phyloP scores from a whole-genome alignment of 176 grass and related monocot species.

The Panicum miliaceum region DNA sequence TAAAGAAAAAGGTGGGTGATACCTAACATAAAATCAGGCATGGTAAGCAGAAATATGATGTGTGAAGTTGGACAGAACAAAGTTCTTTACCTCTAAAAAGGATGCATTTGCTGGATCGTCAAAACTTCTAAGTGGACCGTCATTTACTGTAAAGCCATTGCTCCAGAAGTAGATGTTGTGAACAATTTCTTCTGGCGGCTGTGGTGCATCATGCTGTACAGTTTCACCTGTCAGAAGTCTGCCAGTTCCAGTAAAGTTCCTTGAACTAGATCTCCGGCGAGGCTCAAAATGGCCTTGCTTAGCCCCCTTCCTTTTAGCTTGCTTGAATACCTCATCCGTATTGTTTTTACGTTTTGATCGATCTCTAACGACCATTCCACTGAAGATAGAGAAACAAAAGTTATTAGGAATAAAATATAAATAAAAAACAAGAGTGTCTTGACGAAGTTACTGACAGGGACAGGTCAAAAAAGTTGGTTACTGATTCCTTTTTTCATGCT shows the following conservation, averaged over 20 bases:
- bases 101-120: conserved; percentile 82
- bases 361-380: conserved; percentile 84
- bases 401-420: background rate
- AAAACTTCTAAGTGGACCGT: conserved; percentile 86
- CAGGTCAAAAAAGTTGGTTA: background rate
- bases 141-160: conserved; percentile 88
- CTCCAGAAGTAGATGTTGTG: conserved; percentile 85
- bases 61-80: conserved; percentile 27
- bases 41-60: conserved; percentile 16
- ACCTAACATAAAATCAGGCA: background rate
- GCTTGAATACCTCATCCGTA: conserved; percentile 61
- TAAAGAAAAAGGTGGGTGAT: conserved; percentile 3
- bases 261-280: conserved; percentile 57
- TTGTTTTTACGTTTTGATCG: conserved; percentile 58
- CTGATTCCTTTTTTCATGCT: background rate
- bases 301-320: conserved; percentile 76
- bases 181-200: conserved; percentile 57
- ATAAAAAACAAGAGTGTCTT: background rate
- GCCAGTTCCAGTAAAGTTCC: conserved; percentile 72
- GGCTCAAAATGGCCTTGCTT: conserved; percentile 49
- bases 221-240: conserved; percentile 67
- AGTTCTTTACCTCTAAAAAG: conserved; percentile 81
- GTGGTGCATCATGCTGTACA: conserved; percentile 52
- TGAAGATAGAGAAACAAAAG: conserved; percentile 22
- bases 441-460: background rate